Evolutionary conservation across 2,329 filamentous ascomycete genomes (phyloP), one percentile per base, ranked within the genome.

Genomic region (Fusarium liriodendri): DNA sequence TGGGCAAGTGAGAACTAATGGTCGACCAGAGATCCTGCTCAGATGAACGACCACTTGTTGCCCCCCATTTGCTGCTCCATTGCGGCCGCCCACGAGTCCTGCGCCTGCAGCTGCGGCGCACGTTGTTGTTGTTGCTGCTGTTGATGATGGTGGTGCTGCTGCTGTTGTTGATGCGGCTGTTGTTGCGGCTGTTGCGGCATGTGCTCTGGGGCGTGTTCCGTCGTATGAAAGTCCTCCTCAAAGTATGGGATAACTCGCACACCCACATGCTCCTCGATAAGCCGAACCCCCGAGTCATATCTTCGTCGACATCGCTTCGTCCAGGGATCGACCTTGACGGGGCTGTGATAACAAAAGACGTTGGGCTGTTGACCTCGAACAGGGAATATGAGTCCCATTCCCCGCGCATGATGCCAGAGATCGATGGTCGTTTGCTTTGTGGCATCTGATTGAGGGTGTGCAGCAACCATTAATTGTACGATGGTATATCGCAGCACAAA

Each of bases 291-390:
- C 5, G 80, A 76, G 16, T 84, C 82, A 72, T 86, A 86, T 60
- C 83, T 80, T 57, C 84, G 81, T 27, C 81, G 80, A 65, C 84
- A 86, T 64, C 84, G 80, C 72, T 84, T 85, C 16, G 82, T 84
- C 82, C 81, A 84, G 3, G 84, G 84, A n/a, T 84, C 82, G 8
- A 84, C 81, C 73, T 85, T 85, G 72, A 86, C 78, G 1, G 82
- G 82, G 64, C 84, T 84, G 65, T 86, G 84, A 62, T 84, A 85
- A 72, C 84, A 86, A 69, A 80, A 85, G 4, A 80, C 77, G 60
- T 84, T 83, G 6, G 83, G 79, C 29, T 82, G 81, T 6, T 82
- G 74, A 61, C 83, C 82, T 20, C 82, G 81, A 35, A 84, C 78
- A 4, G 80, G 77, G 58, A 80, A 84, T 3, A 85, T 78, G 6